Conservation (phyloP, 768 basidiomycete species). For the Ramaria sp. region DNA sequence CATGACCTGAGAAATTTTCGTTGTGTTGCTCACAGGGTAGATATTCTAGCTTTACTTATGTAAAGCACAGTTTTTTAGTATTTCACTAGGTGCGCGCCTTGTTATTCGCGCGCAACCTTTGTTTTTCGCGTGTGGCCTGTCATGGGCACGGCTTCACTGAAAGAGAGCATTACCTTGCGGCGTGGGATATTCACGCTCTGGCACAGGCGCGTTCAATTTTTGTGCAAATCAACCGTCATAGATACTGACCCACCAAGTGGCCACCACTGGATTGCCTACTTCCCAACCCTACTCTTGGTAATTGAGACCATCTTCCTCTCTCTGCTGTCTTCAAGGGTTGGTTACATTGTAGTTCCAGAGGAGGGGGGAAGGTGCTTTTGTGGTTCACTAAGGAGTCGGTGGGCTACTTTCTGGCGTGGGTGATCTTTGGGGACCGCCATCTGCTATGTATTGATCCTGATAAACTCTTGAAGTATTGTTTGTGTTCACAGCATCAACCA, state of each 20-base stretch:
- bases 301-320: slow-evolving; percentile 22
- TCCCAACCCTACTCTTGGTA: slow-evolving; percentile 19
- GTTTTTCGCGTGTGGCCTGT: too few relatives aligned
- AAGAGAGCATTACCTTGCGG: too few relatives aligned
- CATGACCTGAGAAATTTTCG: too few relatives aligned
- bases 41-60: too few relatives aligned
- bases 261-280: slow-evolving; percentile 24
- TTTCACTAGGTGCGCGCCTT: too few relatives aligned
- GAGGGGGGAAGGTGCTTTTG: slow-evolving; percentile 19
- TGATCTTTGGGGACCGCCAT: background rate
- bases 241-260: slow-evolving; percentile 21
- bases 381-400: slow-evolving; percentile 22
- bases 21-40: too few relatives aligned
- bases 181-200: too few relatives aligned
- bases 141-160: too few relatives aligned
- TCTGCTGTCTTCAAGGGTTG: slow-evolving; percentile 23
- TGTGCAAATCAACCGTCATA: too few relatives aligned
- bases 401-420: slow-evolving; percentile 25
- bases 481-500: slow-evolving; percentile 24
- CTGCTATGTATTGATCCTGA: background rate
- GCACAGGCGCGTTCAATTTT: too few relatives aligned
- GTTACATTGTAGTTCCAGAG: slow-evolving; percentile 15
- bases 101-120: too few relatives aligned
- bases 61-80: too few relatives aligned
- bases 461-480: slow-evolving; percentile 19